These are phyloP conservation scores for Linum trigynum DNA, from an alignment of 345 rosid genomes.

Conservation along the genomic window DNA sequence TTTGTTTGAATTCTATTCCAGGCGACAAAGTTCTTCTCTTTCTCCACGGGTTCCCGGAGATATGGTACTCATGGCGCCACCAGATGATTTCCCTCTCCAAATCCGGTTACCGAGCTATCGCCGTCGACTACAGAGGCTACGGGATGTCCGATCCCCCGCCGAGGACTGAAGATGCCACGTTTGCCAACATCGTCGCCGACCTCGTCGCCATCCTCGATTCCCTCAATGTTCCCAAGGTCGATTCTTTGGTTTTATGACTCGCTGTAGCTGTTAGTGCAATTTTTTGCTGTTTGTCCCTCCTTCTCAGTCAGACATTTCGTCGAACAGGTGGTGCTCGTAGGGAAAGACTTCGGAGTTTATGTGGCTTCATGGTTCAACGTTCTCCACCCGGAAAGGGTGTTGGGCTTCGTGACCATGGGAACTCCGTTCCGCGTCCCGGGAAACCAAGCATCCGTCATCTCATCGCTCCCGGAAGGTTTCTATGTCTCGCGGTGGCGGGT, in stretches of 20 bases:
- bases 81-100: neutral
- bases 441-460: slow-evolving; percentile 2
- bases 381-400: slow-evolving; percentile 22
- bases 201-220: neutral
- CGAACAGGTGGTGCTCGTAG: slow-evolving; percentile 27
- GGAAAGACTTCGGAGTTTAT: slow-evolving; percentile 36
- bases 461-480: slow-evolving; percentile 29
- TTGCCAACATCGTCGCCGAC: neutral
- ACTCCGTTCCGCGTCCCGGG: slow-evolving; percentile 24
- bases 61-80: slow-evolving; percentile 2
- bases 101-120: neutral
- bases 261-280: neutral
- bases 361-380: slow-evolving; percentile 16
- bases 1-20: neutral
- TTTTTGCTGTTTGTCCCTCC: too few relatives aligned
- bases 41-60: neutral
- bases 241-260: neutral
- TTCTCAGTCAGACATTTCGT: neutral
- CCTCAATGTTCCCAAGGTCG: neutral
- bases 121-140: slow-evolving; percentile 2
- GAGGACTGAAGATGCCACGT: neutral
- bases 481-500: slow-evolving; percentile 33
- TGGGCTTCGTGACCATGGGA: slow-evolving; percentile 31
- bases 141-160: neutral
- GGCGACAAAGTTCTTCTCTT: neutral